phyloP scores from a whole-genome alignment of 2,329 filamentous ascomycete genomes.

The Penicillium thymicola region DNA sequence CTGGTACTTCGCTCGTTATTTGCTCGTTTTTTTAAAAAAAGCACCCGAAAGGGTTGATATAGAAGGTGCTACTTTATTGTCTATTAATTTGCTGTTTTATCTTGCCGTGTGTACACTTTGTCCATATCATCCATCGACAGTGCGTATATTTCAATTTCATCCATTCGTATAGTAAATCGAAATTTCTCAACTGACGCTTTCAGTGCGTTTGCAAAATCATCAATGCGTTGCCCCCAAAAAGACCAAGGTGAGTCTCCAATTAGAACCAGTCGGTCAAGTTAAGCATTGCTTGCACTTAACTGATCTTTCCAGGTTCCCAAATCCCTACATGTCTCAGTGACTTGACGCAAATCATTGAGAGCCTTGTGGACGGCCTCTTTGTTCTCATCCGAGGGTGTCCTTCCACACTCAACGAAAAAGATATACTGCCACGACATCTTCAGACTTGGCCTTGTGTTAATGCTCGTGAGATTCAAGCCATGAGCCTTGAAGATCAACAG shows the following conservation, averaged over 20 bases:
- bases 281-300: conserved; percentile 12
- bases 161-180: not conserved
- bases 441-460: conserved; percentile 79
- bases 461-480: conserved; percentile 80
- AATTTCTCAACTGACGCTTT: not conserved
- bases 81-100: not conserved
- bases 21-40: conserved; percentile 16
- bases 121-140: not conserved
- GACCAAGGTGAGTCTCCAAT: not conserved
- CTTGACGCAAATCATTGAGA: conserved; percentile 32
- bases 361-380: conserved; percentile 30
- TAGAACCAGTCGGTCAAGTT: not conserved
- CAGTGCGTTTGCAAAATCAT: not conserved
- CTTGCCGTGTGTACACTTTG: not conserved
- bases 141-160: not conserved
- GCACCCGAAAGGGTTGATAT: conserved; percentile 9
- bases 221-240: not conserved
- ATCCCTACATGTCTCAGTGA: conserved; percentile 40
- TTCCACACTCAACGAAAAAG: conserved; percentile 89
- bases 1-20: conserved; percentile 19
- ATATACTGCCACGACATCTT: conserved; percentile 80
- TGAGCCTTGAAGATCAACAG: conserved; percentile 72
- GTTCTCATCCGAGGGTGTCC: conserved; percentile 36
- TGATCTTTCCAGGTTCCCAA: conserved; percentile 43
- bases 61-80: conserved; percentile 1